Conservation (phyloP, 2,329 filamentous ascomycete genomes). For the Alternaria rosae region DNA sequence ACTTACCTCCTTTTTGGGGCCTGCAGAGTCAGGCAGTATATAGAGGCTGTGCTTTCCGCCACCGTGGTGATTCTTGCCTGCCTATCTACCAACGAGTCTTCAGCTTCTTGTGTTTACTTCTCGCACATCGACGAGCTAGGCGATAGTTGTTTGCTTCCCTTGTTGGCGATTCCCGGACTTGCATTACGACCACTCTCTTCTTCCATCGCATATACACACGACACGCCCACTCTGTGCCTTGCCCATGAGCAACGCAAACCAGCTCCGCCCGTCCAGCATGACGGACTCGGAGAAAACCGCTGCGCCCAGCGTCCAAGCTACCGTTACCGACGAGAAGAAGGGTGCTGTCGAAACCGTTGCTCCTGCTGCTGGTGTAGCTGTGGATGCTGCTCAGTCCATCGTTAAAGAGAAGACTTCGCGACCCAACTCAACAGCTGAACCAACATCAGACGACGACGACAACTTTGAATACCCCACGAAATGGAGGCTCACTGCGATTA, state of each 20-base stretch:
- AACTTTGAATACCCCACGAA: slow-evolving; percentile 46
- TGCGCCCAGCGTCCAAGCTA: slow-evolving; percentile 34
- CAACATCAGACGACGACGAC: slow-evolving; percentile 32
- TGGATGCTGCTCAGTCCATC: slow-evolving; percentile 21
- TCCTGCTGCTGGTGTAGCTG: slow-evolving; percentile 32
- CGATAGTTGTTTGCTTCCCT: neutral
- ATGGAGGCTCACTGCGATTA: slow-evolving; percentile 45
- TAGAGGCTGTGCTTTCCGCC: slow-evolving; percentile 1
- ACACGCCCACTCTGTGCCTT: neutral
- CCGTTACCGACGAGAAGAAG: slow-evolving; percentile 35
- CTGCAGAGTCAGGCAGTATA: neutral
- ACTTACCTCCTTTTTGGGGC: neutral
- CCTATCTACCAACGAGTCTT: neutral
- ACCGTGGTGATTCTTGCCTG: neutral
- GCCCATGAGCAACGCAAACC: slow-evolving; percentile 35
- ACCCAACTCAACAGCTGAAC: slow-evolving; percentile 26
- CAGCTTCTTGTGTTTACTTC: neutral
- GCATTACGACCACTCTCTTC: neutral
- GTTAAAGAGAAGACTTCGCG: slow-evolving; percentile 20
- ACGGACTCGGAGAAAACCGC: slow-evolving; percentile 45
- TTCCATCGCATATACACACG: neutral
- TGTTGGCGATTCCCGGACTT: neutral
- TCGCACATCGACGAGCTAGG: neutral
- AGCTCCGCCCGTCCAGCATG: slow-evolving; percentile 39
- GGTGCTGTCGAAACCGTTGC: slow-evolving; percentile 30